These are phyloP conservation scores for Mycena olivaceomarginata DNA, from an alignment of 768 basidiomycete species.

Conservation along the genomic window DNA sequence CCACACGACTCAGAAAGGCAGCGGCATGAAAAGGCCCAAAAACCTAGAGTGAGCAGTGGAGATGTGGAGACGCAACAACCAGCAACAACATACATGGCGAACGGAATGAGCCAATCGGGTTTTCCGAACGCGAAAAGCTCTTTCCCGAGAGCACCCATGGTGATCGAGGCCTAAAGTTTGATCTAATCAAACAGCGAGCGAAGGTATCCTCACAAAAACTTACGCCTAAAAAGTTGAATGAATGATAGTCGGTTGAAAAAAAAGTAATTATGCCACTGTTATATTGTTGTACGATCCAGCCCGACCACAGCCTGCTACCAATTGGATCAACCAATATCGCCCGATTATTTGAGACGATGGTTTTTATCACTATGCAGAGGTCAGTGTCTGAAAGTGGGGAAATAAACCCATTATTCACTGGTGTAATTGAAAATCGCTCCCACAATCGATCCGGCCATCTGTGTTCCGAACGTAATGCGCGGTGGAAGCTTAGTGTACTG, in stretches of 20 bases:
- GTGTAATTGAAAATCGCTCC: slow-evolving; percentile 73
- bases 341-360: slow-evolving; percentile 67
- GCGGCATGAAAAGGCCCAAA: slow-evolving; percentile 68
- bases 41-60: slow-evolving; percentile 47
- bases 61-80: background rate
- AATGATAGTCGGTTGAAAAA: too few species aligned
- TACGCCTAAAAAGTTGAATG: slow-evolving; percentile 14
- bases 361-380: slow-evolving; percentile 64
- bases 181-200: background rate
- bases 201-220: background rate
- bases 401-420: slow-evolving; percentile 52
- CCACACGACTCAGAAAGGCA: slow-evolving; percentile 70
- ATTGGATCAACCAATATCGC: slow-evolving; percentile 67
- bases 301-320: slow-evolving; percentile 71
- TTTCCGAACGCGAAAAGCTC: slow-evolving; percentile 72
- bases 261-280: slow-evolving; percentile 51
- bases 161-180: slow-evolving; percentile 63
- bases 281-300: slow-evolving; percentile 72
- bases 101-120: slow-evolving; percentile 67
- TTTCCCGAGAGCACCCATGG: slow-evolving; percentile 72
- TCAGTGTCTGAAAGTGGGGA: background rate
- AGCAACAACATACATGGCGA: slow-evolving; percentile 60
- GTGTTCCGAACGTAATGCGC: slow-evolving; percentile 67
- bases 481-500: slow-evolving; percentile 74
- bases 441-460: slow-evolving; percentile 70